Base-by-base conservation (phyloP, 1,139 yeast genomes). In the Lodderomyces orthopsilosis region DNA sequence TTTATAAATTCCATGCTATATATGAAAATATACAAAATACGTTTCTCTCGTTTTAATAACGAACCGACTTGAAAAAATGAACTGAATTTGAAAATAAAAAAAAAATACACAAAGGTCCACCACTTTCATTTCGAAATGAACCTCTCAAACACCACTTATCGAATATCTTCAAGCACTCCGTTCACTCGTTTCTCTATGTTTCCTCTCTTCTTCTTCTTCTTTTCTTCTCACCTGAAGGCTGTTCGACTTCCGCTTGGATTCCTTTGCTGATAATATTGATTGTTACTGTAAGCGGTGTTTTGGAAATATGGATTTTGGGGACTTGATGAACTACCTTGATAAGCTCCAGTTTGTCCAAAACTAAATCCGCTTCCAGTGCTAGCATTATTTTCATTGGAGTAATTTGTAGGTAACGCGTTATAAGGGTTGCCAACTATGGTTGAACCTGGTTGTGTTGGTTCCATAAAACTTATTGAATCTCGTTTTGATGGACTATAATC, bases 361-460 rank as follows among this genome's bases (percentile, higher is more conserved):
- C 52, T 49, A 35, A 49, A 49, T n/a, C 50, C 53, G 22, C 42
- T 35, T 21, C 40, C 41, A 7, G 41, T 34, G 10, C 35, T 38
- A n/a, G 23, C 8, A 12, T n/a, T 35, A 19, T 35, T 17, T 37
- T 42, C 26, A 37, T 24, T 15, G 15, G 40, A 19, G 7, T 35
- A 35, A 23, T 23, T 30, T 34, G 39, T 38, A 30, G 45, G 46
- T 13, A 42, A 34, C 9, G 68, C 75, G 47, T 63, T 62, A 26
- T 59, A 55, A 6, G 76, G 68, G 49, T 71, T 67, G 1, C 78
- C 77, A 3, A 66, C 71, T 23, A 73, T 69, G 2, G 40, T 37
- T 17, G 75, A 68, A 2, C 67, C 56, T 7, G 75, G 77, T 47
- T 71, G 68, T 4, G 74, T 71, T 17, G 77, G 75, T 49, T 70